phyloP scores from a whole-genome alignment of 208 protist species.

The Vickermania spadyakhi region DNA sequence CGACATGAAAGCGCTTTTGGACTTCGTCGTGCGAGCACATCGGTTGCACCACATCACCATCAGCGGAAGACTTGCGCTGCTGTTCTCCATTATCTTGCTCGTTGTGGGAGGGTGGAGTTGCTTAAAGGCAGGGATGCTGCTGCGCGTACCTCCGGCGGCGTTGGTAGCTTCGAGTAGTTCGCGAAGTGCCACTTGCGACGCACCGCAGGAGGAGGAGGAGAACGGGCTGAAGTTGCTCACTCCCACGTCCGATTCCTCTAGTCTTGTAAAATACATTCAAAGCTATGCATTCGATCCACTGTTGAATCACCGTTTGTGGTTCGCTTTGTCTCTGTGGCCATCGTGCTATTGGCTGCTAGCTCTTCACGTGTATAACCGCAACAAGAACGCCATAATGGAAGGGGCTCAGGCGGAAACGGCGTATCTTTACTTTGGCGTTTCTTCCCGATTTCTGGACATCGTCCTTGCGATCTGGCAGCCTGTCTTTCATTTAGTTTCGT shows the following conservation, averaged over 20 bases:
- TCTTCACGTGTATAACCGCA: constrained; percentile 10
- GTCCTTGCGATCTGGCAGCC: constrained; percentile 64
- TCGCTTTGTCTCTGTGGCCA: constrained; percentile 10
- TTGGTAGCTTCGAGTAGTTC: not conserved
- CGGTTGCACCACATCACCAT: not conserved
- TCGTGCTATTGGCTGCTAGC: constrained; percentile 16
- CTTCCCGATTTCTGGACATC: constrained; percentile 21
- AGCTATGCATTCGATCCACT: not conserved
- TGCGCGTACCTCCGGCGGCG: constrained; percentile 11
- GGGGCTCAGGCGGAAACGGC: not conserved
- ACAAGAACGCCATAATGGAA: constrained; percentile 4
- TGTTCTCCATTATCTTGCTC: constrained; percentile 13
- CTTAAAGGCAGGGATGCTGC: constrained; percentile 11
- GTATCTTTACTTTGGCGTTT: not conserved
- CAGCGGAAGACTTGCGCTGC: constrained; percentile 7
- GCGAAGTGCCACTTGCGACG: not conserved
- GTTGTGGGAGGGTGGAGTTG: constrained; percentile 16
- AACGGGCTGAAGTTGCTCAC: not conserved
- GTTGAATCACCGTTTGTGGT: not conserved
- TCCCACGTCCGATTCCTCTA: not conserved
- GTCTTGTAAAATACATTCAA: not conserved
- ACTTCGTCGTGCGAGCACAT: not conserved
- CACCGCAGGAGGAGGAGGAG: not conserved
- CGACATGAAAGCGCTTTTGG: not conserved
- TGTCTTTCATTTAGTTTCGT: constrained; percentile 40